Evolutionary conservation across 2,329 filamentous ascomycete genomes (phyloP).

Genomic region (Amesomyces nigricolor): DNA sequence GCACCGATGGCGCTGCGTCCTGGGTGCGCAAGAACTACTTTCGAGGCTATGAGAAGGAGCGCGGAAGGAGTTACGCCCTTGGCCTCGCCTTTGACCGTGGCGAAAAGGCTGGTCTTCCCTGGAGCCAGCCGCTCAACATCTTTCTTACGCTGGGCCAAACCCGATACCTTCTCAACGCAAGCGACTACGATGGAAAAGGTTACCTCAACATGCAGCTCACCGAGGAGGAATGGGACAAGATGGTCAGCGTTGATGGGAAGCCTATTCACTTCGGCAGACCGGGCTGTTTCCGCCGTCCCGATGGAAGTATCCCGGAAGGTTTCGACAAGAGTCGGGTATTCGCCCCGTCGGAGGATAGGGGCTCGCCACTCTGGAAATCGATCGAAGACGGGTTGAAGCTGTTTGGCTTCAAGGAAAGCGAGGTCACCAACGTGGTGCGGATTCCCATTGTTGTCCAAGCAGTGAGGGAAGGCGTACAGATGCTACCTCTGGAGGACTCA

Average conservation of each 20-base stretch:
- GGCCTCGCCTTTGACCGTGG: slow-evolving; percentile 33
- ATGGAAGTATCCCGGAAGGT: slow-evolving; percentile 30
- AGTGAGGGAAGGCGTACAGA: slow-evolving; percentile 31
- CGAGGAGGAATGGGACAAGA: slow-evolving; percentile 34
- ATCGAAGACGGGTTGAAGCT: slow-evolving; percentile 34
- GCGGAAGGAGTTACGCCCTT: slow-evolving; percentile 33
- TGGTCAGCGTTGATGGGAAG: slow-evolving; percentile 30
- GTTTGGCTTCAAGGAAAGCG: slow-evolving; percentile 34
- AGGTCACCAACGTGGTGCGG: slow-evolving; percentile 34
- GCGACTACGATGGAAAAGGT: slow-evolving; percentile 31
- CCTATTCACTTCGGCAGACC: slow-evolving; percentile 33
- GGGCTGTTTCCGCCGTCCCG: slow-evolving; percentile 28
- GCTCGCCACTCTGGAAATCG: slow-evolving; percentile 30
- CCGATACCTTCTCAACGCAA: slow-evolving; percentile 34
- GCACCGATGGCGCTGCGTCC: slow-evolving; percentile 34
- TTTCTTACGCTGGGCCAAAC: slow-evolving; percentile 35
- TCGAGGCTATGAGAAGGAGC: slow-evolving; percentile 32
- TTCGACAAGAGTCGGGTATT: slow-evolving; percentile 31
- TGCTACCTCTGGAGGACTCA: slow-evolving; percentile 27
- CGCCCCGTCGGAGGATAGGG: slow-evolving; percentile 30
- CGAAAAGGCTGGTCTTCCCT: slow-evolving; percentile 28
- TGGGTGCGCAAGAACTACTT: slow-evolving; percentile 34
- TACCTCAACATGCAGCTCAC: slow-evolving; percentile 36
- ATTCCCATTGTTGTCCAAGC: slow-evolving; percentile 35
- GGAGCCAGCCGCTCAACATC: slow-evolving; percentile 34